Base-by-base conservation (phyloP, 2,329 filamentous ascomycete species). In the Ophiostoma pallidulum region DNA sequence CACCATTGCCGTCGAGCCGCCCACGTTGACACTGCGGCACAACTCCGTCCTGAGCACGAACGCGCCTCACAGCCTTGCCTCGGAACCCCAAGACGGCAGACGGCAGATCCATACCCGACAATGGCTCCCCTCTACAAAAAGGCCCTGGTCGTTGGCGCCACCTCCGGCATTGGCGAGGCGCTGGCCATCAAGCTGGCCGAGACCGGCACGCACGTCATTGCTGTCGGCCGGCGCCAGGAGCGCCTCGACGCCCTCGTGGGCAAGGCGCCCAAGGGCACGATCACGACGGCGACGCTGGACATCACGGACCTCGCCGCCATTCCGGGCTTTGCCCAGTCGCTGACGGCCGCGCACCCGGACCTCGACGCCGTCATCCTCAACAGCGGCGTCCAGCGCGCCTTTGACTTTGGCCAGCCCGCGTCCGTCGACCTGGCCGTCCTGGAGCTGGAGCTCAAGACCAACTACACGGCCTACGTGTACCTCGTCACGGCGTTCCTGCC, bases 351-450 rank as follows among this genome's bases (percentile, higher is more conserved):
- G 10, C 62, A 70, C 52, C 67, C 71, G 1, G 68, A 72, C 47
- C 64, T 77, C 31, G 74, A 77, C 57, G 66, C 66, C 48, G 54
- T 77, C 14, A 63, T 77, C 38, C 58, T 76, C 37, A 76, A 76
- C 56, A 66, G 72, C 4, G 73, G 71, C 10, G 61, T 71, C 20
- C 71, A 77, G 57, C 61, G 61, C n/a, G 51, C 54, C 0, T 62
- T 67, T 53, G 60, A 73, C 54, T 69, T 75, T 51, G 57, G 62
- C 9, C 57, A 63, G 20, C 71, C 71, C 8, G 62, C 62, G 6
- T 64, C 59, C 4, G 64, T 74, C 16, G 59, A 61, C 47, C 58
- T 73, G 7, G 41, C 51, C 2, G 31, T 51, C 2, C 63, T 74
- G 44, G 56, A 64, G 46, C 52, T 58, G 4, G 69, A 75, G 54